phyloP scores from a whole-genome alignment of 441 rosid species.

The Adansonia madagascariensis region DNA sequence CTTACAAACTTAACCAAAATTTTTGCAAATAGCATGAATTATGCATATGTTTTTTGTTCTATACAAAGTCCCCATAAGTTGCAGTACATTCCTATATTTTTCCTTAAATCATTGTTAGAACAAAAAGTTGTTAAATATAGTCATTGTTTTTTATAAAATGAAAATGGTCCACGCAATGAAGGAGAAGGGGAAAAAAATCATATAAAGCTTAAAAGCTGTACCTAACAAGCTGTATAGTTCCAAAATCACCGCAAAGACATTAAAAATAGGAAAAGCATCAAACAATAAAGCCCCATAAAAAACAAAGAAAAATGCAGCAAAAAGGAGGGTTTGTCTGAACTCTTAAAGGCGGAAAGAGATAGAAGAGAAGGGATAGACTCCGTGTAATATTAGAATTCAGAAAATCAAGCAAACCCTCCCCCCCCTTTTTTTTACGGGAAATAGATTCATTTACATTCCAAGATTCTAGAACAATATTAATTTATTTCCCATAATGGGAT shows the following conservation, averaged over 20 bases:
- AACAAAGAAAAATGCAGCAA: no score
- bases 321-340: neutral
- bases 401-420: neutral
- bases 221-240: neutral
- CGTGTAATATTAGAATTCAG: neutral
- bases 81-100: no score
- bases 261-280: neutral
- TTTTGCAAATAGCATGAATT: no score
- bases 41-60: no score
- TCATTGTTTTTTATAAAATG: neutral
- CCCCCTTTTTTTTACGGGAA: neutral
- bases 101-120: no score
- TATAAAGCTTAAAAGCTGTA: neutral
- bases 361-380: constrained; percentile 5
- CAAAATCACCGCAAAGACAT: neutral
- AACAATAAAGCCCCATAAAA: neutral
- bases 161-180: neutral
- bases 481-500: neutral
- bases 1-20: no score
- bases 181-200: neutral
- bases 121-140: no score
- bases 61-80: no score
- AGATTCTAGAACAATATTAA: neutral
- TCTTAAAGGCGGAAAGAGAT: neutral
- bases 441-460: neutral